Base-by-base conservation (phyloP, 176 grass and related monocot genomes). In the Aegilops bicornis region DNA sequence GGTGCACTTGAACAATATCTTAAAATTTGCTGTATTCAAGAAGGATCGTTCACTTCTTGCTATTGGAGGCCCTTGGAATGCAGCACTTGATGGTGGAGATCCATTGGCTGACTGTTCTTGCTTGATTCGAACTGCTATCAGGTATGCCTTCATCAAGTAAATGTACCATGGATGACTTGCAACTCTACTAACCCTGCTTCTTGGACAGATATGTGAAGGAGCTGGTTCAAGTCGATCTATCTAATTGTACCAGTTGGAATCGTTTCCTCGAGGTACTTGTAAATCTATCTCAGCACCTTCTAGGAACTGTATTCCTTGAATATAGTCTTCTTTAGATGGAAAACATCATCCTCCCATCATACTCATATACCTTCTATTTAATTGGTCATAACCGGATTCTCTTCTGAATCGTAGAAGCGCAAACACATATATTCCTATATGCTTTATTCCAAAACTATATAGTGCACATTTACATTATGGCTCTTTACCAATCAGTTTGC, bases 1-100 rank as follows among this genome's bases (percentile, higher is more conserved):
- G 20, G 83, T 90, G 22, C 89, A 99, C 90, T 85, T 99, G 71
- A 92, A 95, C 77, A 94, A 93, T 85, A 80, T 99, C 77, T 85
- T 99, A 52, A 99, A 92, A 74, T 99, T 99, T 92, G 90, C 94
- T 77, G 78, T 99, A 69, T 81, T 99, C 52, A 99, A 86, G 85
- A 99, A 93, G 83, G 94, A 97, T 50, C 92, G 83, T 61, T 89
- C 89, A 70, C 93, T 95, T 89, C 82, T 97, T 88, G 89, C 92
- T 75, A 91, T 99, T 65, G 97, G 97, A 59, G 97, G 97, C 15
- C 78, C 97, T 88, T 97, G 90, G 90, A 87, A 93, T 94, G 83
- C 83, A 58, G 33, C 83, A 79, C 82, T 92, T 63, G 97, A 99
- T 89, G 89, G 92, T 76, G 97, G 94, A 63, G 89, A 97, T 73